Percentiles rank a stretch among this genome's conserved stretches.
Evolutionary conservation across 257 asterid genomes (phyloP).

Genomic region (Capsicum pubescens): DNA sequence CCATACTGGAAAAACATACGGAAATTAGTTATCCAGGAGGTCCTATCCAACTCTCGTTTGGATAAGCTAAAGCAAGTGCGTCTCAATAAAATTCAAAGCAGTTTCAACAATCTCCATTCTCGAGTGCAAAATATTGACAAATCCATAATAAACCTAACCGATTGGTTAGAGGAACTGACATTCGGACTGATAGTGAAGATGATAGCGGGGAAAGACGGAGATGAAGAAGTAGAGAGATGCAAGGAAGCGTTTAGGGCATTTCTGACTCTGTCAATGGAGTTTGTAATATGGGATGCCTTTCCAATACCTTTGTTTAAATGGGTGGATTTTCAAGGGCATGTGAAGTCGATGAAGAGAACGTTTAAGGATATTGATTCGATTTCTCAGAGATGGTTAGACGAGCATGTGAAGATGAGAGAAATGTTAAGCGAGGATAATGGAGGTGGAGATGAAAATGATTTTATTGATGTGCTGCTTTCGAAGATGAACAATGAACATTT

Average conservation of each 20-base stretch:
- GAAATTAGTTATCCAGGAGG: conserved; percentile 22
- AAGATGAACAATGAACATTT: conserved; percentile 3
- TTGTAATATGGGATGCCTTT: conserved; percentile 35
- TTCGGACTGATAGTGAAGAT: conserved; percentile 34
- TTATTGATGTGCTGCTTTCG: conserved; percentile 35
- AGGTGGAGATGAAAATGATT: conserved; percentile 26
- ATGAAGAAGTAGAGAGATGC: conserved; percentile 1
- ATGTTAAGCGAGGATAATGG: background rate
- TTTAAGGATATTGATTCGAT: conserved; percentile 28
- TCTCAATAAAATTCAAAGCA: background rate
- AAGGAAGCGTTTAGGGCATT: conserved; percentile 26
- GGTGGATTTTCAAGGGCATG: conserved; percentile 35
- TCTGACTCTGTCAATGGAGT: conserved; percentile 10
- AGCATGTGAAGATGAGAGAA: conserved; percentile 25
- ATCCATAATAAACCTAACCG: conserved; percentile 19
- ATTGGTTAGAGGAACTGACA: conserved; percentile 28
- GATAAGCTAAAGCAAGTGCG: background rate
- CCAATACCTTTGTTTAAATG: conserved; percentile 28
- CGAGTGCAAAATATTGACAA: background rate
- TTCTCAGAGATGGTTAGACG: conserved; percentile 35
- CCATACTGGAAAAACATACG: conserved; percentile 39
- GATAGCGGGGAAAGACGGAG: conserved; percentile 30
- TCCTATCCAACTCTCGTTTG: conserved; percentile 30
- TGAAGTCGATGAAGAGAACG: conserved; percentile 8
- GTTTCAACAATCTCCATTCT: background rate